Base-by-base conservation (phyloP, 176 grass and related monocot genomes). In the Carex littledalei region DNA sequence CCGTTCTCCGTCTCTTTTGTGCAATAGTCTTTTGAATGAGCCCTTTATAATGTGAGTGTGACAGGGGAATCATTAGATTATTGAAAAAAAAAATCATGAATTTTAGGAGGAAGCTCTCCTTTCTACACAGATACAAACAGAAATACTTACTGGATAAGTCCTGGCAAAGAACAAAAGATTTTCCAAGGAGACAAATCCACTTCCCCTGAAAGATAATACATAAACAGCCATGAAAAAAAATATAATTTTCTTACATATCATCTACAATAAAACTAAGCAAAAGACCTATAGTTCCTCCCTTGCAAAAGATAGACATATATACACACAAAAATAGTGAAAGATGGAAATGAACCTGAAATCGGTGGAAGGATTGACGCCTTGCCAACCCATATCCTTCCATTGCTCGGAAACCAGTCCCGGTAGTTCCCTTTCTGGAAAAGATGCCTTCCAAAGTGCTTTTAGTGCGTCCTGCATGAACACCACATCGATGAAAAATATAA, bases 341-440 rank as follows among this genome's bases (percentile, higher is more conserved):
- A 81, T 43, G n/a, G 57, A 3, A 81, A 79, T 81, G n/a, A 83
- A 94, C 97, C 97, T 94, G 84, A 99, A 99, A 90, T 99, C 97
- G 67, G 97, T 99, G 21, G 97, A 99, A 81, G 97, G 97, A 77
- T 99, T 93, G 87, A 93, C 92, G 29, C 96, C 97, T 92, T 99
- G 97, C 97, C 97, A 99, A 59, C 97, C 97, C 97, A 99, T 99
- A 84, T 99, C 97, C 84, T 99, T 99, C 97, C 97, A 99, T 88
- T 95, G 91, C 34, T 95, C 91, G 63, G 97, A 99, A 91, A 95
- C 85, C 73, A 96, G 81, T 3, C 90, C 93, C 5, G 31, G 81
- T 82, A 95, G 90, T 86, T 99, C 90, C 12, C 86, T 85, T 87
- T 92, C 93, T 84, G 97, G 97, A 86, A 90, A 99, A 70, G 97